Conservation (phyloP, 2,329 filamentous ascomycete species). For the Didymella segeticola region DNA sequence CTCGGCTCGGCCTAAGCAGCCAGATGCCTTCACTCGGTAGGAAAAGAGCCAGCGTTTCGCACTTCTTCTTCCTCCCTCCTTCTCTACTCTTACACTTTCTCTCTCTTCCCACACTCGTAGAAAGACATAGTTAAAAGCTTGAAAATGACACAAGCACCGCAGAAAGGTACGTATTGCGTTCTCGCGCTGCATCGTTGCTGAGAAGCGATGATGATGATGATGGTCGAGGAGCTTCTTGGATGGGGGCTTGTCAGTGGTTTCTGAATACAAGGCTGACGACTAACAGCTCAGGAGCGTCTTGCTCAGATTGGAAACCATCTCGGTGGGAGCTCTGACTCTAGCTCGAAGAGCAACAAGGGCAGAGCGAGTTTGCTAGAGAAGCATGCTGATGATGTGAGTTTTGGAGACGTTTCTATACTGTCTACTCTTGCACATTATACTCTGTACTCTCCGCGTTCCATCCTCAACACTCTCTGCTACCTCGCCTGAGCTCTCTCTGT, state of each 20-base stretch:
- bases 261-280: slow-evolving; percentile 1
- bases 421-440: too few relatives aligned
- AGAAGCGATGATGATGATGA: neutral
- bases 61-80: neutral
- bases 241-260: too few relatives aligned
- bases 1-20: slow-evolving; percentile 14
- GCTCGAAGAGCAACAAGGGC: slow-evolving; percentile 40
- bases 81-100: neutral
- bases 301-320: slow-evolving; percentile 66
- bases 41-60: slow-evolving; percentile 14
- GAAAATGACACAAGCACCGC: slow-evolving; percentile 20
- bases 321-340: slow-evolving; percentile 33
- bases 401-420: too few relatives aligned
- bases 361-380: slow-evolving; percentile 57
- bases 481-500: too few relatives aligned
- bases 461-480: too few relatives aligned
- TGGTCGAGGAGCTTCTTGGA: too few relatives aligned
- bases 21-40: slow-evolving; percentile 17
- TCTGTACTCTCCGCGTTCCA: too few relatives aligned
- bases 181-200: neutral
- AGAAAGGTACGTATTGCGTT: slow-evolving; percentile 16
- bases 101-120: neutral
- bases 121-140: too few relatives aligned
- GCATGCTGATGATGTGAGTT: slow-evolving; percentile 63
- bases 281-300: slow-evolving; percentile 63